Evolutionary conservation across 1,284 basidiomycete genomes (phyloP).

Genomic region (Ustanciosporium gigantosporum): DNA sequence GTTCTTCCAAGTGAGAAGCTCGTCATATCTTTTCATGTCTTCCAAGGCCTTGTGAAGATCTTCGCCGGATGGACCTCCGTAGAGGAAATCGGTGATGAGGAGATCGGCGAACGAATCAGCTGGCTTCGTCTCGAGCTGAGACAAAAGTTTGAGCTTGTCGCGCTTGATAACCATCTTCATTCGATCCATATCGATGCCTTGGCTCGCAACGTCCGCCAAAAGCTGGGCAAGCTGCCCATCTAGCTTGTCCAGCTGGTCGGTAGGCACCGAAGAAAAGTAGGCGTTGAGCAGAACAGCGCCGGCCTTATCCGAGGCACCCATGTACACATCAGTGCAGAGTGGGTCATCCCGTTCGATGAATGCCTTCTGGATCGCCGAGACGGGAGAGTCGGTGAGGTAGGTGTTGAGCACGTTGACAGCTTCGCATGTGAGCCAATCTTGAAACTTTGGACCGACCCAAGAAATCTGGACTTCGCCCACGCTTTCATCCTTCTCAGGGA

Average conservation of each 20-base stretch:
- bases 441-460: constrained; percentile 78
- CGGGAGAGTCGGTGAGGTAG: constrained; percentile 82
- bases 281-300: constrained; percentile 75
- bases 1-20: constrained; percentile 70
- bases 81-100: constrained; percentile 74
- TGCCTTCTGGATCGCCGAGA: constrained; percentile 87
- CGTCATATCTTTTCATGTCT: constrained; percentile 75
- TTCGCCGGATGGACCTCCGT: constrained; percentile 80
- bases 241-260: constrained; percentile 75
- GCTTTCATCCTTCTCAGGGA: constrained; percentile 97
- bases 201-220: constrained; percentile 72
- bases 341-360: constrained; percentile 91
- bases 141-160: constrained; percentile 75
- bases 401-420: constrained; percentile 78
- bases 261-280: constrained; percentile 82
- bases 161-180: constrained; percentile 86
- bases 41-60: constrained; percentile 76
- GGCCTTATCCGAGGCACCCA: constrained; percentile 72
- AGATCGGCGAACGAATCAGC: constrained; percentile 67
- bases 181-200: constrained; percentile 87
- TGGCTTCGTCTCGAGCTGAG: constrained; percentile 62
- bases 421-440: constrained; percentile 76
- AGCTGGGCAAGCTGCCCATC: constrained; percentile 73
- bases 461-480: constrained; percentile 81
- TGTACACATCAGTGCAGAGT: constrained; percentile 79